A percentile compares a stretch with the other conserved stretches of the same genome.
Conservation (phyloP, 495 filamentous ascomycete genomes). For the Daldinia childiae region DNA sequence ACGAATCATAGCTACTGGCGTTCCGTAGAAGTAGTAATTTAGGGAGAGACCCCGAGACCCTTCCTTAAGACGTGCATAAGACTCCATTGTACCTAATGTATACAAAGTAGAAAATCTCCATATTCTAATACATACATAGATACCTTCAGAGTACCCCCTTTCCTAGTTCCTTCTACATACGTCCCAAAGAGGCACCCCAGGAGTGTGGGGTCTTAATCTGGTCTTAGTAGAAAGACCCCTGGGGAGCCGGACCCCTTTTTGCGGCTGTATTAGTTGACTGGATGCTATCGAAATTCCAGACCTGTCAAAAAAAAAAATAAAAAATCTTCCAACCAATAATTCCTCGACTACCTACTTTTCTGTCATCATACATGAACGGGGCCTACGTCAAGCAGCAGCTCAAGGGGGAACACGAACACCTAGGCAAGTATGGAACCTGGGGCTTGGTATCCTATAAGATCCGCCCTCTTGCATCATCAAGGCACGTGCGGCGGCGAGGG, state of each 20-base stretch:
- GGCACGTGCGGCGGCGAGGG: conserved; percentile 10
- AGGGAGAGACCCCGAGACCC: background rate
- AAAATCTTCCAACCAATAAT: background rate
- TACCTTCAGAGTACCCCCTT: background rate
- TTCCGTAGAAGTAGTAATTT: background rate
- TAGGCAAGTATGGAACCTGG: background rate
- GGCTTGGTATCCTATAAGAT: conserved; percentile 14
- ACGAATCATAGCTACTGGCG: background rate
- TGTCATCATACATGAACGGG: conserved; percentile 4
- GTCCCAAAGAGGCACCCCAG: conserved; percentile 2
- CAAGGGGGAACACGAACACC: conserved; percentile 20
- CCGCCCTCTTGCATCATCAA: conserved; percentile 18
- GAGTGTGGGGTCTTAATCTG: background rate
- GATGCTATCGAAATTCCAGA: background rate
- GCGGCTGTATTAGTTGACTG: background rate
- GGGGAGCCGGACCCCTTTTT: background rate
- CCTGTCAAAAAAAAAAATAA: background rate
- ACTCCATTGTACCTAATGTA: background rate
- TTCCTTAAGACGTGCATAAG: conserved; percentile 1
- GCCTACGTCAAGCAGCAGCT: conserved; percentile 16
- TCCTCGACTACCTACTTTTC: background rate
- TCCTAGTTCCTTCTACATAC: background rate
- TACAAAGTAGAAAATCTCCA: background rate
- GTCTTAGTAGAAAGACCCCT: conserved; percentile 2
- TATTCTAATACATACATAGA: background rate